A percentile compares a stretch with the other conserved stretches of the same genome.
Evolutionary conservation across 2,329 filamentous ascomycete genomes (phyloP).

Genomic region (Fusarium buxicola): DNA sequence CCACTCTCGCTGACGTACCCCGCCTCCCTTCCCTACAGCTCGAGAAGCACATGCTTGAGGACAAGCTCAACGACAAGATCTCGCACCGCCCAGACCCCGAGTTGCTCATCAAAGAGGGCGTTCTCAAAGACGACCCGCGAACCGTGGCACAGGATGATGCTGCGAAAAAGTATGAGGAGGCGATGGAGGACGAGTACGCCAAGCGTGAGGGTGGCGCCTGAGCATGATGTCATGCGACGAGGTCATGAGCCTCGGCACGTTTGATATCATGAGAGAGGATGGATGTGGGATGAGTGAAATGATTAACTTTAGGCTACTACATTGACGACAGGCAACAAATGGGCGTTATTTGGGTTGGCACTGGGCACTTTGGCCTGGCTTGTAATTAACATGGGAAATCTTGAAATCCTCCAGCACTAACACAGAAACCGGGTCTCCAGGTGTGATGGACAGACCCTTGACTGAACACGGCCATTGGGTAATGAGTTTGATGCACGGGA

Average conservation of each 20-base stretch:
- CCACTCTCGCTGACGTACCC: constrained; percentile 24
- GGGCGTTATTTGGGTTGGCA: constrained; percentile 7
- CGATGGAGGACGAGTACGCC: constrained; percentile 72
- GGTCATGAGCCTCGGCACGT: constrained; percentile 33
- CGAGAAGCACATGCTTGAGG: constrained; percentile 86
- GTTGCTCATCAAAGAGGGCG: constrained; percentile 80
- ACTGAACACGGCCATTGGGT: constrained; percentile 16
- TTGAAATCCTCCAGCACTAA: constrained; percentile 10
- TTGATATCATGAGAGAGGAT: constrained; percentile 17
- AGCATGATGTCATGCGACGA: constrained; percentile 46
- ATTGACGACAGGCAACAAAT: constrained; percentile 15
- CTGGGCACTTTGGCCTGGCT: constrained; percentile 5
- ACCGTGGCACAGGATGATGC: constrained; percentile 51
- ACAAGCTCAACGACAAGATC: constrained; percentile 89
- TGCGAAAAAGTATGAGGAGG: constrained; percentile 68
- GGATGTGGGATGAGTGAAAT: constrained; percentile 18
- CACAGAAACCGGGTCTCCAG: constrained; percentile 8
- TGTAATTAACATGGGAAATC: constrained; percentile 10
- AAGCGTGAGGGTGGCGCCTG: constrained; percentile 72
- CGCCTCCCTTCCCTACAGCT: constrained; percentile 59
- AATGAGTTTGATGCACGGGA: constrained; percentile 13
- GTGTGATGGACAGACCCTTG: constrained; percentile 18
- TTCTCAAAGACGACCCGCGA: constrained; percentile 76
- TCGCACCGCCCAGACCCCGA: constrained; percentile 81
- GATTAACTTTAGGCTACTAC: constrained; percentile 3